Base-by-base conservation (phyloP, 2,329 filamentous ascomycete species). In the Diplodia seriata region DNA sequence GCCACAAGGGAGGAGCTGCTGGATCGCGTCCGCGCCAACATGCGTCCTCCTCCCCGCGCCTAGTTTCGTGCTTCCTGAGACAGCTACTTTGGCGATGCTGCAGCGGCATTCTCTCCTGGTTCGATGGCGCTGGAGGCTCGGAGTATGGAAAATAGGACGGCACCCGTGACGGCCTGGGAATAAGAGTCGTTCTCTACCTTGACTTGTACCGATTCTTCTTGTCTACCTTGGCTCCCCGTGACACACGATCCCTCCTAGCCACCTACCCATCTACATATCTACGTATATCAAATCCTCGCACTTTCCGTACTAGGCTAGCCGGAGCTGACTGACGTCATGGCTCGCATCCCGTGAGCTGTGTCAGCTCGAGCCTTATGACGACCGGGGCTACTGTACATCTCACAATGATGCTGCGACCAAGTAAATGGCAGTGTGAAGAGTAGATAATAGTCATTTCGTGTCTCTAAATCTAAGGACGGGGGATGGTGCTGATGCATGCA, bases 21-120 rank as follows among this genome's bases (percentile, higher is more conserved):
- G 15, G 89, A 91, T 73, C 83, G 90, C 69, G 86, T 93, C 59
- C 89, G 87, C 76, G 88, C 88, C 20, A 92, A 92, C 74, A 81
- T 92, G 82, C 81, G 86, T 56, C 78, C 83, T 51, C 77, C 82
- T 14, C 61, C 54, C 14, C 55, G 65, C 23, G 38, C 56, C 15
- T 61, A 49, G 20, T 18, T 15, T 43, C 31, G 31, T 26, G 31
- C 31, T 9, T 6, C 23, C 23, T 26, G 23, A 26, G 23, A 26
- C 23, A 26, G 23, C 23, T 26, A 26, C 23, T 33, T 9, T 33
- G 6, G 6, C 31, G 31, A 33, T 33, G 31, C 31, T 33, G 31
- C 31, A 33, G 31, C 31, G 31, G 31, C 31, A 7, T 9, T 9
- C 31, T 33, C 31, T 9, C 31, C 31, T 4, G 31, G 31, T 9